Base-by-base conservation (phyloP, 2,329 filamentous ascomycete species). In the Aspergillus latus region DNA sequence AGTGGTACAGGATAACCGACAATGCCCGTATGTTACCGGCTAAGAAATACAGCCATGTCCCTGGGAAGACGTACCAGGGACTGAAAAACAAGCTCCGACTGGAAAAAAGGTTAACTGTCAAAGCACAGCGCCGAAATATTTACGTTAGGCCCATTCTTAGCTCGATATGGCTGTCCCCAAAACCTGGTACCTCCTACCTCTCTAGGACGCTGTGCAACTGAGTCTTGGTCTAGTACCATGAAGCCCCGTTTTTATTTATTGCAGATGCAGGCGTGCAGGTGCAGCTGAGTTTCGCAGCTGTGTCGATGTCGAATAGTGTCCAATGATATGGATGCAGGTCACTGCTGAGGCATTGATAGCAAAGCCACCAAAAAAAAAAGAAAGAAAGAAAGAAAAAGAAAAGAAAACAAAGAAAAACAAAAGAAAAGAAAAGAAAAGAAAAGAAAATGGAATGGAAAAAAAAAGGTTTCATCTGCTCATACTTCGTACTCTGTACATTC, bases 261-360 rank as follows among this genome's bases (percentile, higher is more conserved):
- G 6, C 29, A 4, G 34, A 26, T 36, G 9, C 42, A n/a, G 42
- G 42, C 32, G 13, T 49, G 34, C 8, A 37, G 32, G 7, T 50
- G 13, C 37, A 43, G 37, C 28, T 42, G 37, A 50, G 32, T 43
- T 28, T 21, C 21, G 21, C 37, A 11, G 26, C 10, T 9, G 4
- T 26, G 5, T 28, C 21, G 1, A 21, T 13, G 4, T 29, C 36
- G 13, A 44, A 51, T 21, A 13, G 26, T 52, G 32, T 8, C 49
- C 49, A 45, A 34, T 37, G 30, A 21, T 21, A 21, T 21, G 40
- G 21, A 29, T 16, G 40, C 29, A 30, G 34, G 11, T 13, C 9
- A 28, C 44, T 29, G 34, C 51, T 36, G 52, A 43, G 44, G 52
- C 45, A 54, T 54, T 54, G 44, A 47, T 34, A 5, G 16, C 11